Evolutionary conservation across 2,329 filamentous ascomycete genomes (phyloP).

Genomic region (Lachnellula hyalina): DNA sequence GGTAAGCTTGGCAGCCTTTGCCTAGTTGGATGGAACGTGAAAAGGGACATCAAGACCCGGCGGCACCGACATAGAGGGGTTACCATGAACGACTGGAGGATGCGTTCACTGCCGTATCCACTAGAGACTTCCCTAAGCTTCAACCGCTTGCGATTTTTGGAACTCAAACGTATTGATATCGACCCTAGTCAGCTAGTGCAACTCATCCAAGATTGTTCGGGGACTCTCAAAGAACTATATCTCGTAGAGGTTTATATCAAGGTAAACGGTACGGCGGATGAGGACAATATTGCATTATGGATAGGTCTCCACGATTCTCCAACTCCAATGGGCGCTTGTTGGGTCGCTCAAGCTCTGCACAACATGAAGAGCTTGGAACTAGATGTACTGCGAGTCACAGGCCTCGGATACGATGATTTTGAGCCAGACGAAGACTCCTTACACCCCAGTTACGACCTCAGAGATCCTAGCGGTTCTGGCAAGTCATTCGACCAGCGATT

Average conservation of each 20-base stretch:
- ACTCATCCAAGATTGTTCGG: slow-evolving; percentile 24
- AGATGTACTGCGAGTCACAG: slow-evolving; percentile 26
- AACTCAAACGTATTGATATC: slow-evolving; percentile 31
- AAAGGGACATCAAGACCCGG: slow-evolving; percentile 20
- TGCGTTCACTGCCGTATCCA: slow-evolving; percentile 28
- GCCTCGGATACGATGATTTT: slow-evolving; percentile 32
- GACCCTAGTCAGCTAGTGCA: slow-evolving; percentile 20
- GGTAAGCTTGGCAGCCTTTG: slow-evolving; percentile 42
- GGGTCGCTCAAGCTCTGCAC: slow-evolving; percentile 28
- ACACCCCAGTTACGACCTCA: slow-evolving; percentile 25
- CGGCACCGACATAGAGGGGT: slow-evolving; percentile 13
- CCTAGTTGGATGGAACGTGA: slow-evolving; percentile 37
- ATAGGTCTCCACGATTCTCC: slow-evolving; percentile 22
- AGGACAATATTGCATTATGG: slow-evolving; percentile 24
- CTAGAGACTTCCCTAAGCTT: slow-evolving; percentile 10
- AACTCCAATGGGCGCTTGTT: slow-evolving; percentile 15
- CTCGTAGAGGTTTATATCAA: slow-evolving; percentile 31
- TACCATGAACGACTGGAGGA: slow-evolving; percentile 22
- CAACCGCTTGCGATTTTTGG: slow-evolving; percentile 23
- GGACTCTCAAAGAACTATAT: slow-evolving; percentile 30
- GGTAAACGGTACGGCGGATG: slow-evolving; percentile 17
- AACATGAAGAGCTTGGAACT: slow-evolving; percentile 24
- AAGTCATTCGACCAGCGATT: slow-evolving; percentile 31
- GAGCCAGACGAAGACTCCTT: slow-evolving; percentile 11
- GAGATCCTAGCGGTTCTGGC: slow-evolving; percentile 19